A percentile compares a stretch with the other conserved stretches of the same genome.
Conservation (phyloP, 192 early-diverging fungal genomes). For the Pecoramyces ruminantium region DNA sequence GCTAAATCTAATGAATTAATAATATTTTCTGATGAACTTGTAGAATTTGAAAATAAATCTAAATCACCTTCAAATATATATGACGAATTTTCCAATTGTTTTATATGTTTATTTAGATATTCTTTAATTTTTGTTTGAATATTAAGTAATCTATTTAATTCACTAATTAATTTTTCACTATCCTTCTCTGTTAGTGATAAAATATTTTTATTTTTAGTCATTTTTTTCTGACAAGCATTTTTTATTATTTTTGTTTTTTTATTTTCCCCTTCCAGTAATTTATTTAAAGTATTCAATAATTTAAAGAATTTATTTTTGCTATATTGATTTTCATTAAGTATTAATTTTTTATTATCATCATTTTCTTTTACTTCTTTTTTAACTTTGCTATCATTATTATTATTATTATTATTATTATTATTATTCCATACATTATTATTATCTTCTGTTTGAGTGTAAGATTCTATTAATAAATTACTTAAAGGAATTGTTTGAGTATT, state of each 20-base stretch:
- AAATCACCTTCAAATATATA: background rate
- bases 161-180: background rate
- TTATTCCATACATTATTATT: too few relatives aligned
- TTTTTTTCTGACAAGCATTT: background rate
- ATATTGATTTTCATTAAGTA: too few relatives aligned
- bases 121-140: background rate
- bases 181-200: background rate
- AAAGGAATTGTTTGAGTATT: background rate
- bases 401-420: too few relatives aligned
- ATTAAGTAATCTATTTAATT: background rate
- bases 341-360: too few relatives aligned
- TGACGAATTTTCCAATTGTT: background rate
- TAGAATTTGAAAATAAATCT: background rate
- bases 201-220: background rate
- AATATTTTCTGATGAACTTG: background rate
- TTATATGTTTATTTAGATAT: background rate
- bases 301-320: background rate
- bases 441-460: too few relatives aligned
- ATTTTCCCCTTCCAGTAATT: background rate
- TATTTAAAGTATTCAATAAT: background rate
- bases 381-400: too few relatives aligned
- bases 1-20: background rate
- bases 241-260: background rate
- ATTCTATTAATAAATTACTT: too few relatives aligned
- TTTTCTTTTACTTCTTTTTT: too few relatives aligned